These are phyloP conservation scores for Pyricularia pennisetigena DNA, from an alignment of 2,329 filamentous ascomycete species.

Conservation along the genomic window DNA sequence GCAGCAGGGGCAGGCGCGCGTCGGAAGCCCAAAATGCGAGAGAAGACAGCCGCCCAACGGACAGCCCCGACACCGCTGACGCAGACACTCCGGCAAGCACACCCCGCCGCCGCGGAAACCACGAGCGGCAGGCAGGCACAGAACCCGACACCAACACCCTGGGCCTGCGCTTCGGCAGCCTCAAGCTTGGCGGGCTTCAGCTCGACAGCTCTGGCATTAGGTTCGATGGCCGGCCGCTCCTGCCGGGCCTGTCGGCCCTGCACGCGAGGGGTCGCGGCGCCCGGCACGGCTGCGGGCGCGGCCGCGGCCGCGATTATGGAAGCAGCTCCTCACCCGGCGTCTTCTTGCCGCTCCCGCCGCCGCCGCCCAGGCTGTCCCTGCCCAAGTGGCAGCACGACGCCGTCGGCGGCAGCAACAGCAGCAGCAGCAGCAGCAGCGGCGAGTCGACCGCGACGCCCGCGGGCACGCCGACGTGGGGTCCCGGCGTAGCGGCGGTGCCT, in stretches of 20 bases:
- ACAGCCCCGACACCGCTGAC: neutral
- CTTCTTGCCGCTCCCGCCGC: neutral
- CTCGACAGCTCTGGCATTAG: constrained; percentile 24
- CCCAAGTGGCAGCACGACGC: neutral
- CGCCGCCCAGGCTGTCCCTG: neutral
- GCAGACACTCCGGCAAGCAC: neutral
- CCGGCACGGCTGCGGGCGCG: neutral
- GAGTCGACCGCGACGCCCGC: neutral
- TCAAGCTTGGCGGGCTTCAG: constrained; percentile 32
- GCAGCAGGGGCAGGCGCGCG: neutral
- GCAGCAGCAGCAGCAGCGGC: neutral
- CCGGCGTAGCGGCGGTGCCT: neutral
- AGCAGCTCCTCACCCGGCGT: neutral
- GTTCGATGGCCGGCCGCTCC: constrained; percentile 15
- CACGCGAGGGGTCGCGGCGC: neutral
- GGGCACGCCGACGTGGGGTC: neutral
- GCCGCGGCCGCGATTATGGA: no score
- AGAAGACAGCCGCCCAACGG: neutral
- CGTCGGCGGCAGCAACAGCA: no score
- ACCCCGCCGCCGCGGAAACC: neutral
- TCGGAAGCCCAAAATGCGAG: neutral
- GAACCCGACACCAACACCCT: constrained; percentile 4
- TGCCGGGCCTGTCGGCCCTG: constrained; percentile 7
- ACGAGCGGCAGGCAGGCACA: neutral
- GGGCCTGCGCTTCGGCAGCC: constrained; percentile 24